Base-by-base conservation (phyloP, 495 filamentous ascomycete species). In the Xylaria grammica region DNA sequence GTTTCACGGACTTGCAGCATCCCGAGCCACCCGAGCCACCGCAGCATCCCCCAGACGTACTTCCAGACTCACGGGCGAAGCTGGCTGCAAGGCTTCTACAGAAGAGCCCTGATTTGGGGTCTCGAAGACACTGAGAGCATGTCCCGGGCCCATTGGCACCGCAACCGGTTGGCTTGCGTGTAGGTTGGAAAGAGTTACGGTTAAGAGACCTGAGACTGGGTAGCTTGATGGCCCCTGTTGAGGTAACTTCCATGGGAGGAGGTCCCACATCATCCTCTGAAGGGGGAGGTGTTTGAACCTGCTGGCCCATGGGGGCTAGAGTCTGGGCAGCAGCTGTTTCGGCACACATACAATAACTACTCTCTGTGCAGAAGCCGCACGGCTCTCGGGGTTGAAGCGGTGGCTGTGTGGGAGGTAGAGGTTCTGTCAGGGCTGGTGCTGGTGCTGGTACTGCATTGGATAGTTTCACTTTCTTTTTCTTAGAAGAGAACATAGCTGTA, bases 311-410 rank as follows among this genome's bases (percentile, higher is more conserved):
- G 20, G 68, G 68, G 82, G 75, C 42, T 78, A 82, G 51, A 74
- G 83, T 56, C 81, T 82, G 70, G 17, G 67, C 62, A 8, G 71
- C 67, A 36, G 73, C 68, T 4, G 69, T 78, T 4, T 82, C 80
- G 9, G 86, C 84, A 71, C 92, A 96, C 60, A 94, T 86, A 71
- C 92, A 96, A 67, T 91, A 90, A 0, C 89, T 92, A 17, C 91
- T 91, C 56, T 94, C 90, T 67, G 87, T 84, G 74, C 92, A 96
- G 79, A 96, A 96, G n/a, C 92, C 92, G 69, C 92, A 96, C 10
- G 88, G 84, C 53, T 95, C 92, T 49, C 72, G 69, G 5, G 69
- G 69, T 42, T 76, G 72, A 17, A 78, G 52, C 13, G 72, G 64
- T 5, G 57, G 29, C 61, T 78, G 67, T 24, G 72, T 60, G 19